phyloP scores from a whole-genome alignment of 2,329 filamentous ascomycete genomes.

The Lasiodiplodia sp. region DNA sequence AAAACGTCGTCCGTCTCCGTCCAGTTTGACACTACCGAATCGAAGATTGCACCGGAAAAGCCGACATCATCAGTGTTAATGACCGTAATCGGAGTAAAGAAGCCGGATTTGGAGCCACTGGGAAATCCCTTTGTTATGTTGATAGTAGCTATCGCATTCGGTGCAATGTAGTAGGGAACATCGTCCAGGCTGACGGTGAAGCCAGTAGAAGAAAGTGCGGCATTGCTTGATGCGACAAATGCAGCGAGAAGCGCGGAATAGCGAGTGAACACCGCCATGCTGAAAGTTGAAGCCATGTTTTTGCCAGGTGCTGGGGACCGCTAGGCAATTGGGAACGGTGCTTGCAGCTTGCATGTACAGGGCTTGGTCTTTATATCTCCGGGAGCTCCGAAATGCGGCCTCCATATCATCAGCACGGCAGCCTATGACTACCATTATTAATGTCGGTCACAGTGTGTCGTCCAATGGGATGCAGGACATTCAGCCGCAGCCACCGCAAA shows the following conservation, averaged over 20 bases:
- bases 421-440: neutral
- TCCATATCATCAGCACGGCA: neutral
- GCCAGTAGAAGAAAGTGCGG: conserved; percentile 42
- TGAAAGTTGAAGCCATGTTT: neutral
- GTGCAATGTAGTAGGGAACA: conserved; percentile 51
- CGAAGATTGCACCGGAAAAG: conserved; percentile 37
- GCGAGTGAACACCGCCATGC: neutral
- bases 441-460: neutral
- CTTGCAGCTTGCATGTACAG: neutral
- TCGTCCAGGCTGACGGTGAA: conserved; percentile 50
- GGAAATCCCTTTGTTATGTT: conserved; percentile 36
- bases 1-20: conserved; percentile 51
- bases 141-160: conserved; percentile 45
- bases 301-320: too few species aligned
- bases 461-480: conserved; percentile 7
- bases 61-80: conserved; percentile 38
- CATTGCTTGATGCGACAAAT: neutral
- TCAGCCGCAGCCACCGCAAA: neutral
- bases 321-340: neutral
- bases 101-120: conserved; percentile 34
- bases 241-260: neutral
- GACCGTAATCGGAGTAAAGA: conserved; percentile 50
- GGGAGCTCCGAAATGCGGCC: neutral
- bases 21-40: conserved; percentile 39
- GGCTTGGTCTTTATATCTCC: neutral